Evolutionary conservation across 106 monocot genomes (phyloP), one percentile per base, ranked within the genome.

Genomic region (Dioscorea alata): DNA sequence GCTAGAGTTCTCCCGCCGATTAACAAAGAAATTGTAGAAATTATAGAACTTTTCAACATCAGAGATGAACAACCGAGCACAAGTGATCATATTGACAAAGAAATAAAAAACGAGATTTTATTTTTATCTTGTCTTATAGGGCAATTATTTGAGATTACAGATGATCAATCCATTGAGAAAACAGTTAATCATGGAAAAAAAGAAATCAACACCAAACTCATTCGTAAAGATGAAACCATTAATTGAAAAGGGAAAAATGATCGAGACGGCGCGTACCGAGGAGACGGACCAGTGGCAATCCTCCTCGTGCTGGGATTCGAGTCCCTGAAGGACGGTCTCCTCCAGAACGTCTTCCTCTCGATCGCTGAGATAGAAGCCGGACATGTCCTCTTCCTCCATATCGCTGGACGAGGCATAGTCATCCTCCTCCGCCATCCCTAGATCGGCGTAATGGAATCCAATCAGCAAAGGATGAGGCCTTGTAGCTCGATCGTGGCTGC

Each of bases 271-370:
- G 42, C 74, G n/a, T 74, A 88, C 88, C 84, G 88, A 88, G 19
- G 84, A 79, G 66, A 76, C 50, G 49, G 88, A 88, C 84, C 84
- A 88, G 67, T 76, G 73, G 71, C 84, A 85, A 31, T 82, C 79
- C 70, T 81, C 81, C 49, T 69, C 67, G 57, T 25, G 48, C 12
- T 71, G 84, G 59, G 84, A 84, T 23, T 81, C 83, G 23, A 88
- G 74, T 12, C 58, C 81, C 57, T 78, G 78, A 34, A 88, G 84
- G 50, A 84, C 80, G 51, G 65, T 70, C 70, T 88, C 84, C 33
- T 84, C 65, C 15, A 48, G 65, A 52, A 66, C 70, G 50, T 61
- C 82, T 31, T 83, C 88, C 13, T 88, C 48, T 24, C 33, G 74
- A 73, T 86, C 86, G 73, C 82, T 87, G 15, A 83, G 20, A 49